These are phyloP conservation scores for Oligophagozyma castellii DNA, from an alignment of 1,139 yeast genomes.

Conservation along the genomic window DNA sequence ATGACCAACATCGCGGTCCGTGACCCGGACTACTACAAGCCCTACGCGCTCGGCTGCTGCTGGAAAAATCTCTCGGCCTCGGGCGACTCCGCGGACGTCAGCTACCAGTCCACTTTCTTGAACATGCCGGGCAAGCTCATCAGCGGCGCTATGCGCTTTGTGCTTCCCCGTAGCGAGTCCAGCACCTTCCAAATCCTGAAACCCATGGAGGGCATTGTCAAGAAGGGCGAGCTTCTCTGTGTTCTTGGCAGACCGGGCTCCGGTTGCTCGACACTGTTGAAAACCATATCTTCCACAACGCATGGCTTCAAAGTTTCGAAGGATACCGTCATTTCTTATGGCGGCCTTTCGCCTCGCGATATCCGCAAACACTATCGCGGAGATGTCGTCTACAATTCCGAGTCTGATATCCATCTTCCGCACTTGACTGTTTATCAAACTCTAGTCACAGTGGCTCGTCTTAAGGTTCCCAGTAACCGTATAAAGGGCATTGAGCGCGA, in stretches of 20 bases:
- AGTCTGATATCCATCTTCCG: conserved; percentile 59
- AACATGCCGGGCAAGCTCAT: conserved; percentile 30
- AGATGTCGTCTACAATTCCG: conserved; percentile 62
- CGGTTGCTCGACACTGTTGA: conserved; percentile 70
- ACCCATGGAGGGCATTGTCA: conserved; percentile 52
- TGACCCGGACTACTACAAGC: conserved; percentile 54
- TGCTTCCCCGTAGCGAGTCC: conserved; percentile 13
- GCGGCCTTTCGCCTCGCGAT: conserved; percentile 37
- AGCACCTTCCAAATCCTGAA: conserved; percentile 41
- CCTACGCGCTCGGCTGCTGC: conserved; percentile 51
- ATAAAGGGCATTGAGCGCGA: conserved; percentile 44
- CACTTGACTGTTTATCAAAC: conserved; percentile 63
- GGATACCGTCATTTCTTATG: conserved; percentile 35
- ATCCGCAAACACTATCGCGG: conserved; percentile 44
- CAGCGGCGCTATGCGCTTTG: conserved; percentile 12
- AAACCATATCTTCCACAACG: conserved; percentile 56
- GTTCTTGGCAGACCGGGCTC: conserved; percentile 78
- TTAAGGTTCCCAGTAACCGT: conserved; percentile 56
- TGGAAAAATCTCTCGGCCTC: conserved; percentile 56
- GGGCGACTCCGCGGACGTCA: conserved; percentile 68
- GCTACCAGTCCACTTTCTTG: conserved; percentile 60
- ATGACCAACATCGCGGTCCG: conserved; percentile 40
- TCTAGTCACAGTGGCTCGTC: conserved; percentile 45
- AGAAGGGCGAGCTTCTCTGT: conserved; percentile 63
- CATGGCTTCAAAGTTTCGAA: conserved; percentile 53